Percentiles rank a stretch among this genome's conserved stretches.
Evolutionary conservation across 345 rosid genomes (phyloP).

Genomic region (Erysimum cheiranthoides): DNA sequence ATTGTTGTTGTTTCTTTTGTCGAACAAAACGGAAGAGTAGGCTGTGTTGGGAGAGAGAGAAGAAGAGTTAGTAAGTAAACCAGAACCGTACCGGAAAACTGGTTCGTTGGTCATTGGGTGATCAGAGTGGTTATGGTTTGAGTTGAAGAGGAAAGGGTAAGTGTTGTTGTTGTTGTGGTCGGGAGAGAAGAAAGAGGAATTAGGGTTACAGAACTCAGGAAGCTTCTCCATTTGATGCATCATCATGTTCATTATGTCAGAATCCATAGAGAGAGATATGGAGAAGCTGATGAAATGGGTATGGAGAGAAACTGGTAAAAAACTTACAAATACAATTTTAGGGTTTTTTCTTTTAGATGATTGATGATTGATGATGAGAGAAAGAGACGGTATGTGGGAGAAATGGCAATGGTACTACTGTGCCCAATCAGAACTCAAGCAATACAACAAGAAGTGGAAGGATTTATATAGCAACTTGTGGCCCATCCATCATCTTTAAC

Average conservation of each 20-base stretch:
- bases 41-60: slow-evolving; percentile 34
- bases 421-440: slow-evolving; percentile 50
- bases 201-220: slow-evolving; percentile 56
- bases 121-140: slow-evolving; percentile 41
- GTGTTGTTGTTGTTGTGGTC: slow-evolving; percentile 41
- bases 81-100: slow-evolving; percentile 39
- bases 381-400: slow-evolving; percentile 40
- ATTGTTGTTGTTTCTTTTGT: slow-evolving; percentile 49
- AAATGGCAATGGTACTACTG: slow-evolving; percentile 34
- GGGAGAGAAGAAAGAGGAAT: slow-evolving; percentile 23
- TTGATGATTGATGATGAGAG: slow-evolving; percentile 38
- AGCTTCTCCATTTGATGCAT: slow-evolving; percentile 76
- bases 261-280: slow-evolving; percentile 42
- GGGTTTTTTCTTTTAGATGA: slow-evolving; percentile 39
- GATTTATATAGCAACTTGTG: slow-evolving; percentile 59
- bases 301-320: slow-evolving; percentile 39
- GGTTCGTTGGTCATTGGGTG: slow-evolving; percentile 37
- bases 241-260: slow-evolving; percentile 59
- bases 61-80: slow-evolving; percentile 36
- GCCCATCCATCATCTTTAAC: slow-evolving; percentile 44
- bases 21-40: slow-evolving; percentile 41
- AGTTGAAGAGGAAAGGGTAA: slow-evolving; percentile 38
- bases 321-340: slow-evolving; percentile 22
- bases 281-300: slow-evolving; percentile 40
- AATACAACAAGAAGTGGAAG: slow-evolving; percentile 37